Evolutionary conservation across 1,284 basidiomycete genomes (phyloP).

Genomic region (Fomitopsis palustris): DNA sequence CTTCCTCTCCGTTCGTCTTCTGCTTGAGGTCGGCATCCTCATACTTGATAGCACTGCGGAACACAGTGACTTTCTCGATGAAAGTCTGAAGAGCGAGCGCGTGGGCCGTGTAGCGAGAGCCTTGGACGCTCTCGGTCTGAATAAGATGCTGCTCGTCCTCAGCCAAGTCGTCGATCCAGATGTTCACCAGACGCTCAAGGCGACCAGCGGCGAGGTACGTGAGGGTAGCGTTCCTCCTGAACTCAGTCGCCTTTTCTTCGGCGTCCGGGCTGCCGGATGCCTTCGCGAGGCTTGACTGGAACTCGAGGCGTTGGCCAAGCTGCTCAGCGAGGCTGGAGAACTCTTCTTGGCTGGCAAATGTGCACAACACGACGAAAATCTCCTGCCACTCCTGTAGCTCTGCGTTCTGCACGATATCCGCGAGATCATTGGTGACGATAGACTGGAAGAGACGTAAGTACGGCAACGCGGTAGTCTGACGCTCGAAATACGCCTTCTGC

Average conservation of each 20-base stretch:
- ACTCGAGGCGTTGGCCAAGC: constrained; percentile 88
- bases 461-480: constrained; percentile 71
- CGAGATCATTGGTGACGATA: constrained; percentile 90
- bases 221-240: constrained; percentile 87
- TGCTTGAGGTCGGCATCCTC: constrained; percentile 73
- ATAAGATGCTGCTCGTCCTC: constrained; percentile 75
- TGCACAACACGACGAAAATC: constrained; percentile 96
- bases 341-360: constrained; percentile 85
- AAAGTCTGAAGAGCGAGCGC: constrained; percentile 90
- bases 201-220: constrained; percentile 91
- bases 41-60: constrained; percentile 88
- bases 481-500: constrained; percentile 93
- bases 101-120: constrained; percentile 81
- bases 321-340: constrained; percentile 88
- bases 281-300: constrained; percentile 64
- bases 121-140: constrained; percentile 41
- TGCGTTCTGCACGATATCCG: constrained; percentile 94
- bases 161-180: constrained; percentile 90
- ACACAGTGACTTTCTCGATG: constrained; percentile 95
- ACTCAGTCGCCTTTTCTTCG: constrained; percentile 45
- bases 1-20: constrained; percentile 31
- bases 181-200: constrained; percentile 85
- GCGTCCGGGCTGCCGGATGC: constrained; percentile 45
- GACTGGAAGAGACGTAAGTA: constrained; percentile 96
- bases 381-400: constrained; percentile 96